These are phyloP conservation scores for Calamus simplicifolius DNA, from an alignment of 176 grass and related monocot species.

Conservation along the genomic window DNA sequence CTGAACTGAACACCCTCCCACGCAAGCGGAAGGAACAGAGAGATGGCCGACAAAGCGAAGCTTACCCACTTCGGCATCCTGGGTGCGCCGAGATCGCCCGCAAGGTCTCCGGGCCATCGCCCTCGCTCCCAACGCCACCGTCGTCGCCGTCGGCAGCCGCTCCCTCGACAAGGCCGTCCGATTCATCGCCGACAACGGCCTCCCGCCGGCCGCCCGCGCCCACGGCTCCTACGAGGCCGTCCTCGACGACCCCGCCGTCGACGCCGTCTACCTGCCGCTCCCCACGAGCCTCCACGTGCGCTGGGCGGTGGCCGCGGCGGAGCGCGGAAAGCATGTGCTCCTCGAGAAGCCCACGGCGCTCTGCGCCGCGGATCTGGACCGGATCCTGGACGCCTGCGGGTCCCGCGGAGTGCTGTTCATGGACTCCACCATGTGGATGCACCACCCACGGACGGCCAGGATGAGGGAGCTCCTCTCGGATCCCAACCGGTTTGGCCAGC, in stretches of 20 bases:
- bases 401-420: constrained; percentile 58
- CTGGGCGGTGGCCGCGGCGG: constrained; percentile 64
- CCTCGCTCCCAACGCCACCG: constrained; percentile 26
- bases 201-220: constrained; percentile 25
- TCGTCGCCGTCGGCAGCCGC: constrained; percentile 55
- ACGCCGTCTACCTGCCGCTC: constrained; percentile 70
- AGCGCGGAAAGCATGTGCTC: constrained; percentile 60
- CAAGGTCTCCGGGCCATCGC: constrained; percentile 62
- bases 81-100: constrained; percentile 65
- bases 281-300: constrained; percentile 62
- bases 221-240: constrained; percentile 58
- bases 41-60: constrained; percentile 3
- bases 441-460: constrained; percentile 68
- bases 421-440: constrained; percentile 96
- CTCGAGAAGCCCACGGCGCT: constrained; percentile 88
- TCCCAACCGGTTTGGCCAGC: constrained; percentile 31
- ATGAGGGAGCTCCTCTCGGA: constrained; percentile 66
- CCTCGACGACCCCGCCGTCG: constrained; percentile 53
- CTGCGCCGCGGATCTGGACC: constrained; percentile 53
- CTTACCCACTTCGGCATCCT: constrained; percentile 64
- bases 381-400: constrained; percentile 53
- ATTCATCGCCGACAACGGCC: constrained; percentile 49
- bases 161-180: constrained; percentile 51
- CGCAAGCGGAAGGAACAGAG: neutral
- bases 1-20: no score